Percentiles rank a stretch among this genome's conserved stretches.
These are phyloP conservation scores for Alternaria incomplexa DNA, from an alignment of 2,329 filamentous ascomycete species.

Conservation along the genomic window DNA sequence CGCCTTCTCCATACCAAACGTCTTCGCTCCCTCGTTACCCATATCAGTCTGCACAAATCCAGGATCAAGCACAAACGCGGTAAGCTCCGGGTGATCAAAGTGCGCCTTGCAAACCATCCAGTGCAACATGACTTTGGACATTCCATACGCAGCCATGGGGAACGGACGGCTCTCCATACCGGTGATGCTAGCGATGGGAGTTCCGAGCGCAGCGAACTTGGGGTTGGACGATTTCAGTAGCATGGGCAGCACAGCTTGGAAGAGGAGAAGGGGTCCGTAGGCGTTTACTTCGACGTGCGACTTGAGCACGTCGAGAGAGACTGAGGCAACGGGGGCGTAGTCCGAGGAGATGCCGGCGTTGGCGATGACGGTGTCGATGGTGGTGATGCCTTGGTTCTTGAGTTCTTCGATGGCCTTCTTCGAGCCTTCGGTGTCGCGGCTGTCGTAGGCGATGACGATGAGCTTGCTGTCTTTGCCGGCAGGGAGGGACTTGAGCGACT, in stretches of 20 bases:
- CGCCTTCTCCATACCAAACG: background rate
- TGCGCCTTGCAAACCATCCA: background rate
- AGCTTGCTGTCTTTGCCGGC: background rate
- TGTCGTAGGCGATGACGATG: background rate
- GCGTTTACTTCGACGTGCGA: background rate
- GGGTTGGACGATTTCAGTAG: background rate
- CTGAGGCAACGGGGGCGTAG: background rate
- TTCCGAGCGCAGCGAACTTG: background rate
- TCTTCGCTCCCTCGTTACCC: background rate
- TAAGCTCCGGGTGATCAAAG: background rate
- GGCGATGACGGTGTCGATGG: background rate
- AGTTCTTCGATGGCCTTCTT: background rate
- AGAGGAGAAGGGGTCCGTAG: background rate
- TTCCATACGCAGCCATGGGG: background rate
- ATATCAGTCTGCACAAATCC: background rate
- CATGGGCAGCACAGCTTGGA: background rate
- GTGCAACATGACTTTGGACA: background rate
- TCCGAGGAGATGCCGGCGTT: background rate
- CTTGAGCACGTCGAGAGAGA: background rate
- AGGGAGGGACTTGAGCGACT: background rate
- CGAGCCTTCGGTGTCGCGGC: background rate
- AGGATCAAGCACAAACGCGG: background rate
- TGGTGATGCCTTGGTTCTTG: background rate
- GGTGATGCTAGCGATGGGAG: background rate
- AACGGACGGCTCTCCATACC: background rate